Evolutionary conservation across 441 rosid species (phyloP), one percentile per base, ranked within the genome.

Genomic region (Flueggea neowawraea): DNA sequence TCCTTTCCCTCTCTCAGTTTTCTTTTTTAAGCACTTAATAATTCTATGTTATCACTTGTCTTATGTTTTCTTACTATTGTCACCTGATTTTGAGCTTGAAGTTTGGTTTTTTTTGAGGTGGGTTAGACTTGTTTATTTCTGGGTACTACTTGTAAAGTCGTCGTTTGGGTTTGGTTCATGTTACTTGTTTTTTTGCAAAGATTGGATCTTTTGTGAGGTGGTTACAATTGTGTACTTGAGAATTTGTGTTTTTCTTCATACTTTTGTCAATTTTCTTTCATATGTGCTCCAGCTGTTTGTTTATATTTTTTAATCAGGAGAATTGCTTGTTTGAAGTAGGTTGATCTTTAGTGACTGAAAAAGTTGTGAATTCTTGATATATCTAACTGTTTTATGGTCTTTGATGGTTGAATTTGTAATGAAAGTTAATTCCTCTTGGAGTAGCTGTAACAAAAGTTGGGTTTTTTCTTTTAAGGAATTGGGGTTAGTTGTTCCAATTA

Each of bases 311-410:
- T 62, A 60, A 64, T 60, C 57, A 58, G 47, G 45, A 60, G 55
- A 60, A 41, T 56, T 60, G 58, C 61, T 69, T 69, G 62, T 69
- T 16, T 69, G 58, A 72, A 62, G 58, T 69, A 71, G 69, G 73
- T 53, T 69, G 69, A 69, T 66, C 32, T 58, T 63, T 8, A 60
- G 39, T 32, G 13, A 8, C 17, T 55, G 2, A n/a, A 6, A n/a
- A 33, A 45, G 14, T 62, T 63, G n/a, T 5, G 36, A 54, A n/a
- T 44, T 16, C 13, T 47, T 36, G 52, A 59, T 14, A n/a, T 54
- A 10, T 58, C 31, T 28, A 56, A 43, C 48, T 55, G 16, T 32
- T 58, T 55, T 57, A 22, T 48, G 15, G n/a, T 36, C 57, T 57
- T 62, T 62, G 8, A 43, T 61, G 57, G 58, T 61, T 47, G 55